Percentiles rank a stretch among this genome's conserved stretches.
These are phyloP conservation scores for Cercospora janseana DNA, from an alignment of 2,329 filamentous ascomycete species.

Conservation along the genomic window DNA sequence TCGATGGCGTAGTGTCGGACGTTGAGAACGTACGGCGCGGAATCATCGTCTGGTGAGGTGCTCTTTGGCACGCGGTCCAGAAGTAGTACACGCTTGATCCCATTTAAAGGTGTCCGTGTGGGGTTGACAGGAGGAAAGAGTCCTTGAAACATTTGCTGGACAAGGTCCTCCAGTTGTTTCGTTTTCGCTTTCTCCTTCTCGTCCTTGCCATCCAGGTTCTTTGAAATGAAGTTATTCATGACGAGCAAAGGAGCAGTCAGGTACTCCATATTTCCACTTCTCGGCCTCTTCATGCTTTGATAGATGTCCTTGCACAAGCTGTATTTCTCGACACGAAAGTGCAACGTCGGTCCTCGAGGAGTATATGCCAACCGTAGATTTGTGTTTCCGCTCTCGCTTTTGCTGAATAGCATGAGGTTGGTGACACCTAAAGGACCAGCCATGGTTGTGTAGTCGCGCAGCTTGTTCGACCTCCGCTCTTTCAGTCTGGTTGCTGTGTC, in stretches of 20 bases:
- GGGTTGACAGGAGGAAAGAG: constrained; percentile 95
- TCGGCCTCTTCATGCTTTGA: constrained; percentile 77
- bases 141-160: constrained; percentile 92
- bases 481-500: constrained; percentile 86
- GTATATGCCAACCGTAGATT: constrained; percentile 86
- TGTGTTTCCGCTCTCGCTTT: constrained; percentile 84
- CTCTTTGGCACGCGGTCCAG: constrained; percentile 70
- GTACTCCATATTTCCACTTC: constrained; percentile 76
- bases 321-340: constrained; percentile 94
- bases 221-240: constrained; percentile 92
- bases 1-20: constrained; percentile 94
- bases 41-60: constrained; percentile 26
- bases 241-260: constrained; percentile 85
- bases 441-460: constrained; percentile 94
- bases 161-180: constrained; percentile 90
- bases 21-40: constrained; percentile 68
- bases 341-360: constrained; percentile 84
- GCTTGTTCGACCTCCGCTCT: constrained; percentile 81
- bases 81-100: constrained; percentile 87
- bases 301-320: constrained; percentile 89
- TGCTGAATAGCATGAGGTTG: constrained; percentile 88
- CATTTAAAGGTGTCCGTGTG: constrained; percentile 80
- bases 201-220: constrained; percentile 41
- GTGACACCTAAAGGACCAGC: constrained; percentile 89
- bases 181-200: constrained; percentile 53